Base-by-base conservation (phyloP, 495 filamentous ascomycete genomes). In the Penicillium bovifimosum region DNA sequence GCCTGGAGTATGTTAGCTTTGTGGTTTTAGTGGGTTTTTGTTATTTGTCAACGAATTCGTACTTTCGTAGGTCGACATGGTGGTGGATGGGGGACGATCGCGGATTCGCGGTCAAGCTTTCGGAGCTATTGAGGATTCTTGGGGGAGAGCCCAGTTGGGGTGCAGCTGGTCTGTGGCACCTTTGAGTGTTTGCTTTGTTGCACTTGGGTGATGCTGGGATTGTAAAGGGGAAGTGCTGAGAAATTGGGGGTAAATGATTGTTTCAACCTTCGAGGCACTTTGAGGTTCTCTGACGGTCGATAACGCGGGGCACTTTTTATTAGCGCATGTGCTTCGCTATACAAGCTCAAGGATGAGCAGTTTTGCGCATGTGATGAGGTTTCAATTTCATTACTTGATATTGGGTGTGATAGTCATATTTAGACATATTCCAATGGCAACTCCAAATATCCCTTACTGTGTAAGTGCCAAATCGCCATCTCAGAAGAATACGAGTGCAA, bases 51-150 rank as follows among this genome's bases (percentile, higher is more conserved):
- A 53, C 16, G 45, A 35, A 36, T 41, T 27, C 34, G 48, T 73
- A 76, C 79, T 75, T 71, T 81, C 77, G 68, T 82, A 82, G 56
- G 76, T 79, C 33, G 79, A 74, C 79, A 82, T 82, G 11, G 38
- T 62, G 66, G 55, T 44, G 46, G 31, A 29, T 52, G 18, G 28
- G 32, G 16, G 45, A 39, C 51, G 31, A 29, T 52, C 16, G 28
- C 28, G 16, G 45, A 39, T 53, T 27, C 27, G 29, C 44, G 31
- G 43, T 55, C 20, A 29, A 33, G 42, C 44, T 47, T 42, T 38
- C 32, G 41, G 35, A 29, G 42, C 29, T n/a, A 50, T 34, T 20
- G 14, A 18, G 39, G 34, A 44, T 34, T 39, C 34, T 41, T 41
- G 54, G 41, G 50, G 59, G 56, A 55, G 44, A 51, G 33, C 56